phyloP scores from a whole-genome alignment of 2,329 filamentous ascomycete species.

The Ophiostoma montium region DNA sequence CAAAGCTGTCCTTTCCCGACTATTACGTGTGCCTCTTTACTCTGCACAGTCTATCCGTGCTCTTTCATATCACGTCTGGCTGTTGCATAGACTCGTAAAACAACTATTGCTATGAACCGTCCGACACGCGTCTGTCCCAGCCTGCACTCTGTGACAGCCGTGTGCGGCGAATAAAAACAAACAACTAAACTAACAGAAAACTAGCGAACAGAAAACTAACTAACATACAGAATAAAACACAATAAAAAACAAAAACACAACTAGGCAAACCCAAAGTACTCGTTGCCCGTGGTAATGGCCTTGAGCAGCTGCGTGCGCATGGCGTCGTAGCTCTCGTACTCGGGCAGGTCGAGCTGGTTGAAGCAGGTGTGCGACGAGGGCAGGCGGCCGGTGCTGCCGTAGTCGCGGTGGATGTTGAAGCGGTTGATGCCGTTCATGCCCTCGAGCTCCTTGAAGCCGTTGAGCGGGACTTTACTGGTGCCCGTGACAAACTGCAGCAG shows the following conservation, averaged over 20 bases:
- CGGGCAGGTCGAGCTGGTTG: slow-evolving; percentile 95
- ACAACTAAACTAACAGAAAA: not conserved
- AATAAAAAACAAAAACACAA: not conserved
- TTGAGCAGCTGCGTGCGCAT: slow-evolving; percentile 81
- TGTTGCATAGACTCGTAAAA: too few species aligned
- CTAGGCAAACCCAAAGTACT: slow-evolving; percentile 94
- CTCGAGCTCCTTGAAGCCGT: slow-evolving; percentile 97
- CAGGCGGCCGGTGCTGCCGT: slow-evolving; percentile 87
- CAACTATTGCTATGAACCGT: too few species aligned
- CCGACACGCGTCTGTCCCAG: too few species aligned
- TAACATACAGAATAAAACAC: not conserved
- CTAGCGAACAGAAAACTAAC: not conserved
- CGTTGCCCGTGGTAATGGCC: slow-evolving; percentile 93
- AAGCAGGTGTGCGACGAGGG: slow-evolving; percentile 98
- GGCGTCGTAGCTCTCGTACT: slow-evolving; percentile 92
- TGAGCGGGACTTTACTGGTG: slow-evolving; percentile 94
- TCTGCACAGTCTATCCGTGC: too few species aligned
- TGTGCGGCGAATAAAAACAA: not conserved
- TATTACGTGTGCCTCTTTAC: too few species aligned
- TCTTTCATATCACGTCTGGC: too few species aligned
- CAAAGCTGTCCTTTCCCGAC: too few species aligned
- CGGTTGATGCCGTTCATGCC: slow-evolving; percentile 97
- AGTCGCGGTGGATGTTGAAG: slow-evolving; percentile 98
- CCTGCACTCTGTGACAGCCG: too few species aligned
- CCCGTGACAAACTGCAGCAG: slow-evolving; percentile 95